These are phyloP conservation scores for Leonotis leonurus DNA, from an alignment of 257 asterid species.

Conservation along the genomic window DNA sequence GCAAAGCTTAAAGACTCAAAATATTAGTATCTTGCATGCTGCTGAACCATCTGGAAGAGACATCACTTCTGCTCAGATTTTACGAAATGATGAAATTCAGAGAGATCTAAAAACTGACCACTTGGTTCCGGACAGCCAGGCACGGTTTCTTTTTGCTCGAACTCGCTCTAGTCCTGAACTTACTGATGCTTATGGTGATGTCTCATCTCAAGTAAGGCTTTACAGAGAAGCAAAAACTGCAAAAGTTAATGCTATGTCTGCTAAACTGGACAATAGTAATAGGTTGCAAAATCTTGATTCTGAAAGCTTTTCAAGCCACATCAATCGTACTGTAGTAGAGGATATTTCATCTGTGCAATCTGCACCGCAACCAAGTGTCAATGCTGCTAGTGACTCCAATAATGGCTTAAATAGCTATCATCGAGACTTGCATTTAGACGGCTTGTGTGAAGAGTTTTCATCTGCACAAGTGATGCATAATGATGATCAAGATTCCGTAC, in stretches of 20 bases:
- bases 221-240: constrained; percentile 44
- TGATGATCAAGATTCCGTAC: constrained; percentile 83
- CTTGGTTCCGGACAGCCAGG: constrained; percentile 49
- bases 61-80: constrained; percentile 32
- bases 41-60: constrained; percentile 40
- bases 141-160: constrained; percentile 64
- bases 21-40: constrained; percentile 30
- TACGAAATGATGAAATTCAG: constrained; percentile 39
- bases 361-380: constrained; percentile 43
- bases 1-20: constrained; percentile 44
- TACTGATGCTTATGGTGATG: constrained; percentile 57
- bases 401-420: constrained; percentile 38
- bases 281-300: constrained; percentile 45
- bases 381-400: constrained; percentile 42
- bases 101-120: constrained; percentile 50
- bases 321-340: constrained; percentile 38
- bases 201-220: constrained; percentile 31
- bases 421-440: constrained; percentile 45
- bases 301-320: constrained; percentile 40
- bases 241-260: constrained; percentile 31
- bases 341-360: constrained; percentile 34
- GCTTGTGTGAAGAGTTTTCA: constrained; percentile 49
- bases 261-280: constrained; percentile 37
- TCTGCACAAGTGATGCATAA: constrained; percentile 51
- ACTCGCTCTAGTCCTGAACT: constrained; percentile 93